phyloP scores from a whole-genome alignment of 1,284 basidiomycete genomes.

The Cryptococcus deneoformans region DNA sequence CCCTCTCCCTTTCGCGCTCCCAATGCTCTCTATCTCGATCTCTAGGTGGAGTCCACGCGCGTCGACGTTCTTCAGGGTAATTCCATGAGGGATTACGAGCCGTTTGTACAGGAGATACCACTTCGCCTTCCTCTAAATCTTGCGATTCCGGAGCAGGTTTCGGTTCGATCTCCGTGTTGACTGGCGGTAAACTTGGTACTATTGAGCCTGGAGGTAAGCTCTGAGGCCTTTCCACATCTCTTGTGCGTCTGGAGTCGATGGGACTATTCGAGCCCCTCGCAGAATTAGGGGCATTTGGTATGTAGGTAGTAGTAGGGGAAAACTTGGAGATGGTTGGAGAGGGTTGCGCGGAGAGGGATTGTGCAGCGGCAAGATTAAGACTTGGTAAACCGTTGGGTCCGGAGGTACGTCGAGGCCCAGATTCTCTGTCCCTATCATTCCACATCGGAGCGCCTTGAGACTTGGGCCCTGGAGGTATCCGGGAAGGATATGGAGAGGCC shows the following conservation, averaged over 20 bases:
- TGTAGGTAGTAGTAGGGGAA: constrained; percentile 6
- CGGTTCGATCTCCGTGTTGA: no score
- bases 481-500: constrained; percentile 4
- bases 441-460: neutral
- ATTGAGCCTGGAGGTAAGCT: constrained; percentile 1
- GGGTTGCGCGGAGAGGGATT: constrained; percentile 5
- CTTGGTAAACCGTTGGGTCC: neutral
- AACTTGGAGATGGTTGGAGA: constrained; percentile 7
- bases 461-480: constrained; percentile 10
- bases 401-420: constrained; percentile 6
- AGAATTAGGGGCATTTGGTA: constrained; percentile 19
- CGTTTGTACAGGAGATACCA: constrained; percentile 35
- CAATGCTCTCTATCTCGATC: constrained; percentile 16
- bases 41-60: constrained; percentile 12
- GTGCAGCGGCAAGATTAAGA: no score
- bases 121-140: constrained; percentile 46
- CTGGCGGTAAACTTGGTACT: no score
- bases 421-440: constrained; percentile 1
- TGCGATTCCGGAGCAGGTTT: no score
- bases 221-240: neutral
- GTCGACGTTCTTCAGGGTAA: constrained; percentile 5
- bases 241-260: constrained; percentile 12
- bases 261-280: constrained; percentile 33
- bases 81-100: neutral
- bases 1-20: constrained; percentile 9